Evolutionary conservation across 148 eudicot species (phyloP).

Genomic region (Polygonum aviculare): DNA sequence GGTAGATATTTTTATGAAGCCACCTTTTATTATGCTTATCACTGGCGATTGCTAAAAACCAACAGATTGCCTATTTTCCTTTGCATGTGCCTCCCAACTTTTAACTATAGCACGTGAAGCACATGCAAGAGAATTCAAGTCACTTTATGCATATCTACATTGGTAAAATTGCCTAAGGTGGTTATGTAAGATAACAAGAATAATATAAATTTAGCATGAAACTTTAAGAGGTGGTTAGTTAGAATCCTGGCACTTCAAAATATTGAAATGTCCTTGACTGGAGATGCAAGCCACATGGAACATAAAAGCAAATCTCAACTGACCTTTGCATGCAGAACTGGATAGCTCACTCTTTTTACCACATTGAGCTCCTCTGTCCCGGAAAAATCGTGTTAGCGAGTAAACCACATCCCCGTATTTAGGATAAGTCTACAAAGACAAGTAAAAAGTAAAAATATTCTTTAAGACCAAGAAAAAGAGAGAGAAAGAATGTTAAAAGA

Average conservation of each 20-base stretch:
- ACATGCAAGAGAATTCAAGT: too few relatives aligned
- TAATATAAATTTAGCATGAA: neutral
- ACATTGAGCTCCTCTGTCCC: slow-evolving; percentile 42
- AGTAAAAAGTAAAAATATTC: slow-evolving; percentile 7
- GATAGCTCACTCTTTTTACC: slow-evolving; percentile 44
- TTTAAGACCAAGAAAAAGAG: slow-evolving; percentile 7
- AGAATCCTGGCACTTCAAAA: neutral
- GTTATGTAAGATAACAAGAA: neutral
- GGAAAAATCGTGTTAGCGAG: slow-evolving; percentile 86
- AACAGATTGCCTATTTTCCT: too few relatives aligned
- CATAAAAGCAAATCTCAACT: slow-evolving; percentile 8
- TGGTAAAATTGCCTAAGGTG: neutral
- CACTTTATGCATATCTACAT: too few relatives aligned
- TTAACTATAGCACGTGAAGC: too few relatives aligned
- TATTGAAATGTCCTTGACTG: neutral
- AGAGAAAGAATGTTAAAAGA: neutral
- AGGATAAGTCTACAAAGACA: slow-evolving; percentile 61
- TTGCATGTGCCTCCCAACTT: too few relatives aligned
- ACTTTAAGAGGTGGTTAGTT: neutral
- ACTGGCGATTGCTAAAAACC: too few relatives aligned
- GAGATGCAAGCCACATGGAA: neutral
- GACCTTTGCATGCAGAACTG: slow-evolving; percentile 28
- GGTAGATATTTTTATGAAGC: too few relatives aligned
- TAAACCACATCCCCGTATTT: slow-evolving; percentile 88
- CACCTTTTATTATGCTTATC: too few relatives aligned